Percentiles rank a stretch among this genome's conserved stretches.
phyloP scores from a whole-genome alignment of 1,139 yeast genomes.

The Geotrichum klebahnii region DNA sequence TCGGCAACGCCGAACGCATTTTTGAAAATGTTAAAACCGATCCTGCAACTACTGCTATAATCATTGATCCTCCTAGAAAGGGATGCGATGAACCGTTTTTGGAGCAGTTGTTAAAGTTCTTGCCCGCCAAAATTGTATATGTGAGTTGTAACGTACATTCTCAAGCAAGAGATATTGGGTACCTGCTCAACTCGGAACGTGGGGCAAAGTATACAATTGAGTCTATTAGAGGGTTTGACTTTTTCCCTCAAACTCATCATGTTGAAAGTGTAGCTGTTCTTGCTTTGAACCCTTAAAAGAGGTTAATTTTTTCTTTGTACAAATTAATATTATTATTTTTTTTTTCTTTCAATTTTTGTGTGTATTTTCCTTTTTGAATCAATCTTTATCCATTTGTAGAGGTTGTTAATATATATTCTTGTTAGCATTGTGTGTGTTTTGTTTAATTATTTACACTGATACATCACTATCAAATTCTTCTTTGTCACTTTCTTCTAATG shows the following conservation, averaged over 20 bases:
- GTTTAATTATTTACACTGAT: conserved; percentile 17
- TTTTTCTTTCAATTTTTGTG: background rate
- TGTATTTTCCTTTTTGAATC: background rate
- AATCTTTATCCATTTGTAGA: background rate
- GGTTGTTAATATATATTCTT: no score
- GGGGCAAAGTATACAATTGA: conserved; percentile 57
- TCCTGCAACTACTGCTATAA: conserved; percentile 72
- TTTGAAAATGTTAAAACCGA: conserved; percentile 76
- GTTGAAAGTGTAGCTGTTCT: conserved; percentile 94
- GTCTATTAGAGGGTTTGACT: conserved; percentile 88
- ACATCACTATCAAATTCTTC: conserved; percentile 14
- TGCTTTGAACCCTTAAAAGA: conserved; percentile 24
- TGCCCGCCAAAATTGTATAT: conserved; percentile 83
- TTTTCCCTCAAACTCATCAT: conserved; percentile 97
- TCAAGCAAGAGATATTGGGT: conserved; percentile 90
- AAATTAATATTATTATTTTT: background rate
- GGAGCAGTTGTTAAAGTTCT: conserved; percentile 74
- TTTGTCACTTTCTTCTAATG: background rate
- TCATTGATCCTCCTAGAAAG: conserved; percentile 94
- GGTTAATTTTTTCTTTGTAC: background rate
- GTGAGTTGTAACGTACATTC: conserved; percentile 97
- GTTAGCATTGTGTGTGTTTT: background rate
- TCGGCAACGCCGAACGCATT: conserved; percentile 88
- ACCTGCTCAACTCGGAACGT: conserved; percentile 59
- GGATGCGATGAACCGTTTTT: conserved; percentile 90